Evolutionary conservation across 164 flowering plant species (phyloP), one percentile per base, ranked within the genome.

Genomic region (Cinnamomum chago): DNA sequence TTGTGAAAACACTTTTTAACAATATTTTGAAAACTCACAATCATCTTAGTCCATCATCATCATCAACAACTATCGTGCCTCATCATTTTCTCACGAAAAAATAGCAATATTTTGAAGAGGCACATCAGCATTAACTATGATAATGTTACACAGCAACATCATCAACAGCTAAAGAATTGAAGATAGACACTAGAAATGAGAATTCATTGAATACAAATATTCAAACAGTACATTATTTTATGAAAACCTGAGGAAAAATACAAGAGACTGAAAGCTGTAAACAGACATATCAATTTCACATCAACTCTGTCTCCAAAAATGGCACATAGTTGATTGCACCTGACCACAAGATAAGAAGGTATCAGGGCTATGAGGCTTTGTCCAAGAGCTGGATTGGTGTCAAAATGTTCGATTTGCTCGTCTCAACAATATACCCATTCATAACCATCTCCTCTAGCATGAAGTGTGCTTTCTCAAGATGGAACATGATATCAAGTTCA

Each of bases 391-490:
- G 97, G 68, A 96, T 88, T 2, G 97, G 98, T 25, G 84, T 33
- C 70, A 96, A 84, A 75, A 96, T 90, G 79, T 87, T 92, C 2
- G 95, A 28, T 78, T 96, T 96, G 90, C 89, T 94, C 52, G 99
- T 92, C 87, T 96, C 99, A 9, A 96, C 92, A 74, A 96, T 80
- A 72, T 90, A 91, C 24, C 98, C 99, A 81, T 96, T 96, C 99
- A 92, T 96, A 51, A 96, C 97, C 99, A 94, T 96, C 82, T 96
- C 99, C 82, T 94, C 99, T 78, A 96, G 85, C 99, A 94, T 96
- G 84, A 96, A 96, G 81, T 94, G 98, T 28, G 97, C 97, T 83
- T 96, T 96, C 86, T 96, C 99, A 62, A 96, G 76, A 82, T 96
- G 99, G 81, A 96, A 92, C 99, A 96, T 96, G 67, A 96, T 96